Evolutionary conservation across 2,329 filamentous ascomycete species (phyloP).

Genomic region (Elsinoe australis): DNA sequence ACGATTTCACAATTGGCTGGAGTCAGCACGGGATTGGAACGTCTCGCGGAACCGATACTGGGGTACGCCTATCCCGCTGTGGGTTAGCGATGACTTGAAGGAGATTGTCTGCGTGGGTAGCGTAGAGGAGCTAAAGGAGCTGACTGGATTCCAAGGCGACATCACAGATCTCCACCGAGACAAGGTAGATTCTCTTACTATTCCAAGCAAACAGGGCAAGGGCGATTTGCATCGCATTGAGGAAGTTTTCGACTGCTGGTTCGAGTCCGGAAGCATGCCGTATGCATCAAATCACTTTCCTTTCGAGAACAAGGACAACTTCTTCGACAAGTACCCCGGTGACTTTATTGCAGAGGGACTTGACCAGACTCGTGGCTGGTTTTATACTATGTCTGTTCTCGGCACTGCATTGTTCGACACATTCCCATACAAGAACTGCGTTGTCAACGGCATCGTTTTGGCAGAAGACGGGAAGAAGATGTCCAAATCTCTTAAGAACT

Average conservation of each 20-base stretch:
- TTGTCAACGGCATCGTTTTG: conserved; percentile 92
- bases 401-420: conserved; percentile 80
- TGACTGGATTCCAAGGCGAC: conserved; percentile 80
- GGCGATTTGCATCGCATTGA: conserved; percentile 71
- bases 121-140: conserved; percentile 69
- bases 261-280: conserved; percentile 93
- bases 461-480: conserved; percentile 97
- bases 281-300: conserved; percentile 88
- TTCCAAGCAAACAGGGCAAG: conserved; percentile 81
- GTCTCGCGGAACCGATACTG: conserved; percentile 90
- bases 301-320: conserved; percentile 73
- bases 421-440: conserved; percentile 86
- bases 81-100: conserved; percentile 82
- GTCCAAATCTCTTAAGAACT: conserved; percentile 95
- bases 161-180: conserved; percentile 83
- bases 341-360: conserved; percentile 92
- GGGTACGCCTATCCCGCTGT: conserved; percentile 87
- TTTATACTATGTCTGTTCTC: conserved; percentile 84
- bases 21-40: conserved; percentile 89
- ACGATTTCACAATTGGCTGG: conserved; percentile 85
- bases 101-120: conserved; percentile 84
- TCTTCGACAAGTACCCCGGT: conserved; percentile 74
- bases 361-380: conserved; percentile 94
- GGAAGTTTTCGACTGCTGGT: conserved; percentile 96
- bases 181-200: conserved; percentile 89